These are phyloP conservation scores for Staphylotrichum longicolle DNA, from an alignment of 495 filamentous ascomycete genomes.

Conservation along the genomic window DNA sequence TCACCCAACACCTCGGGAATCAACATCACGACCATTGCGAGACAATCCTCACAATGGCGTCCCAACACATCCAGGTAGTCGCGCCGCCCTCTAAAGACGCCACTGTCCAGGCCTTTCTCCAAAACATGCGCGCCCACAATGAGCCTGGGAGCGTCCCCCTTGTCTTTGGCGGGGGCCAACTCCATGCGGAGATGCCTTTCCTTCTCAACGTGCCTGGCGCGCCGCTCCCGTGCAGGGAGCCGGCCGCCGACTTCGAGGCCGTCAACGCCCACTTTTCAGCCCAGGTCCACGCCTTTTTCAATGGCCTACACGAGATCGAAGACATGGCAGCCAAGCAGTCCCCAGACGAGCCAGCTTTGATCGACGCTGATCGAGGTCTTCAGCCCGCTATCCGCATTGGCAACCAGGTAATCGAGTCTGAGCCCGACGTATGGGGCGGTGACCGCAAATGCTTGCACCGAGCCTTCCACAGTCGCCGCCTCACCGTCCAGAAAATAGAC, in stretches of 20 bases:
- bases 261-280: slow-evolving; percentile 13
- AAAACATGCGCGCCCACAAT: too few relatives aligned
- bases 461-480: slow-evolving; percentile 7
- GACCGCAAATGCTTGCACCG: slow-evolving; percentile 7
- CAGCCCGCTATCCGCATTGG: not conserved
- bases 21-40: too few relatives aligned
- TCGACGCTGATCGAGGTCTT: not conserved
- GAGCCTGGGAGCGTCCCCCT: too few relatives aligned
- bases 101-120: too few relatives aligned
- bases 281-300: slow-evolving; percentile 8
- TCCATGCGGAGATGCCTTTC: not conserved
- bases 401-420: slow-evolving; percentile 7
- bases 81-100: too few relatives aligned
- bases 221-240: slow-evolving; percentile 7
- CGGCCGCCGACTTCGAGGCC: not conserved
- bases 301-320: not conserved
- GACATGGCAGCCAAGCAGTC: slow-evolving; percentile 1
- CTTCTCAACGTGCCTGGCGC: not conserved
- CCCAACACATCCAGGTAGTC: too few relatives aligned
- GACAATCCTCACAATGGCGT: too few relatives aligned
- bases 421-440: not conserved
- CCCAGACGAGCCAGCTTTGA: not conserved
- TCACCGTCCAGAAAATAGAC: slow-evolving; percentile 8
- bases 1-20: too few relatives aligned
- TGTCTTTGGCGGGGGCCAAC: too few relatives aligned